Base-by-base conservation (phyloP, 1,139 yeast species). In the Suhomyces terraborum region DNA sequence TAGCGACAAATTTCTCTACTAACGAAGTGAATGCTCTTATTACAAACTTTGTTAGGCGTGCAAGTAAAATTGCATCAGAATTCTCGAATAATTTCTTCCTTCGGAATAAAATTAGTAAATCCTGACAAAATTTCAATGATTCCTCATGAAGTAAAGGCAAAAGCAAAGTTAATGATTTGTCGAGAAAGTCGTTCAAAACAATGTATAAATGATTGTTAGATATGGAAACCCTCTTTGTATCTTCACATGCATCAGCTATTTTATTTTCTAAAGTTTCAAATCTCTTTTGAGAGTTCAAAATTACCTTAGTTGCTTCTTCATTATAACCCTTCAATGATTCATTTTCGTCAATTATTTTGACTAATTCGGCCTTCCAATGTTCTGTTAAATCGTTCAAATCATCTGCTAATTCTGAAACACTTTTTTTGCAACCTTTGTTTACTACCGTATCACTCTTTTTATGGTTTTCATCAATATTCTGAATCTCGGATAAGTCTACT, bases 121-220 rank as follows among this genome's bases (percentile, higher is more conserved):
- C 46, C 8, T 37, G 38, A 36, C 54, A 49, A 29, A 49, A 52
- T 1, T 35, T 36, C 10, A 47, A 40, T 10, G 64, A 53, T 32
- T 60, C 64, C 8, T 53, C 51, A 33, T 56, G 48, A 41, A 59
- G 44, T 47, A 58, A 45, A 8, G 61, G 61, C 26, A 46, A 37
- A 25, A 61, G 44, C 8, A 45, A 18, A 7, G 30, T 40, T 26
- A 40, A n/a, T 5, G 30, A 16, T 6, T 25, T 26, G 20, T 36
- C 22, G 6, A 32, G 28, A 8, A 40, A 6, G 23, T 22, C 29
- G 12, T 31, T 8, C n/a, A 40, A 24, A 7, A 40, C 29, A 14
- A 7, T 22, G 29, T 32, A 32, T 5, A 40, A 8, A 12, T 32
- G n/a, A 17, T 36, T 26, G 23, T 40, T 36, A 5, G 43, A 40